These are phyloP conservation scores for Leishmania mexicana DNA, from an alignment of 208 protist genomes.

Conservation along the genomic window DNA sequence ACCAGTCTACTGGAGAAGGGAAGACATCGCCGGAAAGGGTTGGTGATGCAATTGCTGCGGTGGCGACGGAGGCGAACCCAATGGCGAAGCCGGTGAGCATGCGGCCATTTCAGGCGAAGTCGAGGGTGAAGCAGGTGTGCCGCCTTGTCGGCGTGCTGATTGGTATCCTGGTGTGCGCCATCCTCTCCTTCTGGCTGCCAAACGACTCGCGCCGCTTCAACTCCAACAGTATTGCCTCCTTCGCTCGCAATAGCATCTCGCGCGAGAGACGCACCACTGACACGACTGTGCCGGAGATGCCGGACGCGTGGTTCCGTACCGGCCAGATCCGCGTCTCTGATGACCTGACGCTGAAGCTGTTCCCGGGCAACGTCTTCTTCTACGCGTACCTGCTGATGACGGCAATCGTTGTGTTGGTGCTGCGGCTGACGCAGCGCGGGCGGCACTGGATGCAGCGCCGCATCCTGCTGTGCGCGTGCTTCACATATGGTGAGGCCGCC, in stretches of 20 bases:
- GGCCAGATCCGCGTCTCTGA: constrained; percentile 33
- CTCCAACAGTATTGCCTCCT: constrained; percentile 30
- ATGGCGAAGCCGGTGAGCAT: constrained; percentile 18
- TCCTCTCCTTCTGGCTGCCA: constrained; percentile 55
- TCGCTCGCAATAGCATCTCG: constrained; percentile 13
- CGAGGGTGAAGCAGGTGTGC: constrained; percentile 13
- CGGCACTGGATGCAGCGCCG: constrained; percentile 32
- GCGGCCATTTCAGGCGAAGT: neutral
- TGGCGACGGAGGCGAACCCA: constrained; percentile 6
- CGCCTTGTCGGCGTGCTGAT: constrained; percentile 21
- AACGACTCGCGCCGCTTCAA: constrained; percentile 45
- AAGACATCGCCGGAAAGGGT: neutral
- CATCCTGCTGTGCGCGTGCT: constrained; percentile 17
- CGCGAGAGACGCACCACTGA: constrained; percentile 4
- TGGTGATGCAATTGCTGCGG: neutral
- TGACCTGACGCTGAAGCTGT: constrained; percentile 52
- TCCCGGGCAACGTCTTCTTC: constrained; percentile 70
- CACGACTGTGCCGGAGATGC: constrained; percentile 47
- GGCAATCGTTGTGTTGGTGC: constrained; percentile 26
- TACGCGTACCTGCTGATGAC: constrained; percentile 47
- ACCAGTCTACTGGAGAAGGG: neutral
- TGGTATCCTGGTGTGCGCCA: constrained; percentile 28
- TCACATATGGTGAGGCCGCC: constrained; percentile 33
- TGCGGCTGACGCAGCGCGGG: constrained; percentile 31
- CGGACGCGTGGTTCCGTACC: constrained; percentile 47